These are phyloP conservation scores for Globisporangium lucens DNA, from an alignment of 352 stramenopile genomes.

Conservation along the genomic window DNA sequence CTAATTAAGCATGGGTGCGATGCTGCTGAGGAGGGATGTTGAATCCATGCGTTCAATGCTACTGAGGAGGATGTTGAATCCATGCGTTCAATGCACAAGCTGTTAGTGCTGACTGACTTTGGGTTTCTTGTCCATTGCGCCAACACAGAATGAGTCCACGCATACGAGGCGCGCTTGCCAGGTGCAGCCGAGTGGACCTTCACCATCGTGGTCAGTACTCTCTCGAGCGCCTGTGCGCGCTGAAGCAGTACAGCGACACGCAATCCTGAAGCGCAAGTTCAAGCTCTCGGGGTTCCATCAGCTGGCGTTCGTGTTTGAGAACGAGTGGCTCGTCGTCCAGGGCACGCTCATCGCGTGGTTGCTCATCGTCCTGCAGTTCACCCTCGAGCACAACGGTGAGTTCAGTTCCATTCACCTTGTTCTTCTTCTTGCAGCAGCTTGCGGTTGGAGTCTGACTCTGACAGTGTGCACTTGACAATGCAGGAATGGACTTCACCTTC, in stretches of 20 bases:
- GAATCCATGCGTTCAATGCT: no score
- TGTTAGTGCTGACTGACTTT: no score
- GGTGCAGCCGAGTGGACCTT: not conserved
- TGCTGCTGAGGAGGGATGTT: no score
- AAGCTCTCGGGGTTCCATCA: constrained; percentile 2
- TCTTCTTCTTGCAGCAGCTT: not conserved
- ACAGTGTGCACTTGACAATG: not conserved
- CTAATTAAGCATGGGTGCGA: no score
- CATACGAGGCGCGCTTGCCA: no score
- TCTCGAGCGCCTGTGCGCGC: not conserved
- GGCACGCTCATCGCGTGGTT: constrained; percentile 3
- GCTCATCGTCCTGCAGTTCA: constrained; percentile 3
- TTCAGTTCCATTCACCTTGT: not conserved
- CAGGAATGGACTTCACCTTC: constrained; percentile 4
- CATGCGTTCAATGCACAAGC: no score
- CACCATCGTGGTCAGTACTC: not conserved
- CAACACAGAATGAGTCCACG: no score
- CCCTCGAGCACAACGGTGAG: constrained; percentile 3
- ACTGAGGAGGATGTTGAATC: no score
- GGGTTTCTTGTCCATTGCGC: no score
- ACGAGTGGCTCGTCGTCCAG: constrained; percentile 6
- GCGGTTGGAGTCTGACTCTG: not conserved
- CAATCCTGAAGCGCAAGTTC: constrained; percentile 3
- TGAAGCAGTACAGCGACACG: constrained; percentile 4
- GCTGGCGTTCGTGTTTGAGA: constrained; percentile 7